phyloP scores from a whole-genome alignment of 805 yeast genomes.

The Wickerhamomyces pijperi region DNA sequence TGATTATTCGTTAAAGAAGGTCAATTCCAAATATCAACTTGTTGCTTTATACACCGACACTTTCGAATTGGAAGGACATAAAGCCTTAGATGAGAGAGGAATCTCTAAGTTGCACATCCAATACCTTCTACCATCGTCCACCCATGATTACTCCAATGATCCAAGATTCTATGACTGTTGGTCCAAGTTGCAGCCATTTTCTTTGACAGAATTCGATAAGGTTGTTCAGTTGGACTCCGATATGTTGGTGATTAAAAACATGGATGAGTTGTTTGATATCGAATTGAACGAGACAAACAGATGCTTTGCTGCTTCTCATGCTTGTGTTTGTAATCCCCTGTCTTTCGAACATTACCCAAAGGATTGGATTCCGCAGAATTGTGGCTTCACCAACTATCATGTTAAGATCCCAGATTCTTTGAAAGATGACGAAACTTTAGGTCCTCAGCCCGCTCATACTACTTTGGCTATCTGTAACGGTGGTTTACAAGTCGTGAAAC shows the following conservation, averaged over 20 bases:
- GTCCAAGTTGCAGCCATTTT: slow-evolving; percentile 49
- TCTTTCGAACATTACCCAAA: slow-evolving; percentile 39
- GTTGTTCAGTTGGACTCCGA: slow-evolving; percentile 49
- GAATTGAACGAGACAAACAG: slow-evolving; percentile 22
- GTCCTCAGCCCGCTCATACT: slow-evolving; percentile 27
- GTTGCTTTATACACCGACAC: slow-evolving; percentile 43
- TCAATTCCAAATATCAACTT: slow-evolving; percentile 36
- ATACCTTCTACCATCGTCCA: slow-evolving; percentile 30
- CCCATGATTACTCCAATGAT: slow-evolving; percentile 37
- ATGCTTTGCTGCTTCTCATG: slow-evolving; percentile 47
- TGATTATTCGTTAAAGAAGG: slow-evolving; percentile 32
- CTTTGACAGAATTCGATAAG: slow-evolving; percentile 36
- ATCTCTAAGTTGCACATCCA: slow-evolving; percentile 31
- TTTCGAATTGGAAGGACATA: slow-evolving; percentile 30
- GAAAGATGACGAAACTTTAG: slow-evolving; percentile 18
- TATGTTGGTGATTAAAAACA: slow-evolving; percentile 43
- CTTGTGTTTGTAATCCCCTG: slow-evolving; percentile 54
- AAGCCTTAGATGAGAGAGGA: slow-evolving; percentile 25
- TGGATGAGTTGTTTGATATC: slow-evolving; percentile 48
- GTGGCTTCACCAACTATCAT: slow-evolving; percentile 34
- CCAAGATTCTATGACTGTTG: slow-evolving; percentile 49
- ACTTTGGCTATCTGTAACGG: slow-evolving; percentile 46
- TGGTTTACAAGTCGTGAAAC: slow-evolving; percentile 43
- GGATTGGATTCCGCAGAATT: slow-evolving; percentile 40
- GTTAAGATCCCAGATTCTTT: slow-evolving; percentile 10